Evolutionary conservation across 1,284 basidiomycete species (phyloP).

Genomic region (Ustilago lituana): DNA sequence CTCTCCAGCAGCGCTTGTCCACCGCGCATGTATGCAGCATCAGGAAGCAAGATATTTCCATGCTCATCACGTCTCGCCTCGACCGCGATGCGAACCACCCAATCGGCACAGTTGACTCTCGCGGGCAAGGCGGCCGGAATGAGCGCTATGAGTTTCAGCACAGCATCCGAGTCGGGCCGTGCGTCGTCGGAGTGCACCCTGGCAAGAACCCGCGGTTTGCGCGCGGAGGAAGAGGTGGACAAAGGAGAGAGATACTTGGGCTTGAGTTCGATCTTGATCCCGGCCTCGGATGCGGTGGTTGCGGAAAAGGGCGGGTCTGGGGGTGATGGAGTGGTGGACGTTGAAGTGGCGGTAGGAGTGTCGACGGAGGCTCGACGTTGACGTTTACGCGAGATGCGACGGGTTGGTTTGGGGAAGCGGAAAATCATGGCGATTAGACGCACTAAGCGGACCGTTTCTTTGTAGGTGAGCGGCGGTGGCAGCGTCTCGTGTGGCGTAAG

Average conservation of each 20-base stretch:
- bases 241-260: slow-evolving; percentile 12
- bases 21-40: slow-evolving; percentile 5
- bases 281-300: neutral
- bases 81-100: slow-evolving; percentile 19
- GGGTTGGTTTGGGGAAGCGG: slow-evolving; percentile 38
- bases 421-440: slow-evolving; percentile 40
- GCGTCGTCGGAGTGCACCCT: slow-evolving; percentile 25
- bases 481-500: neutral
- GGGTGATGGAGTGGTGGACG: neutral
- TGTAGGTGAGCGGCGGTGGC: slow-evolving; percentile 29
- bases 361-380: neutral
- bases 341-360: neutral
- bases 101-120: slow-evolving; percentile 6
- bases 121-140: slow-evolving; percentile 22
- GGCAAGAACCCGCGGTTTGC: slow-evolving; percentile 24
- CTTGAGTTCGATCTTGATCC: slow-evolving; percentile 20
- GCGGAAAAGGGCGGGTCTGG: neutral
- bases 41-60: slow-evolving; percentile 27
- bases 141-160: slow-evolving; percentile 32
- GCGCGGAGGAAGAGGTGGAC: neutral
- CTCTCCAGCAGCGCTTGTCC: neutral
- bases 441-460: slow-evolving; percentile 39
- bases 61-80: slow-evolving; percentile 26
- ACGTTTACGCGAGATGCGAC: slow-evolving; percentile 20
- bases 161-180: slow-evolving; percentile 9